Evolutionary conservation across 257 asterid species (phyloP).

Genomic region (Ilex asprella): DNA sequence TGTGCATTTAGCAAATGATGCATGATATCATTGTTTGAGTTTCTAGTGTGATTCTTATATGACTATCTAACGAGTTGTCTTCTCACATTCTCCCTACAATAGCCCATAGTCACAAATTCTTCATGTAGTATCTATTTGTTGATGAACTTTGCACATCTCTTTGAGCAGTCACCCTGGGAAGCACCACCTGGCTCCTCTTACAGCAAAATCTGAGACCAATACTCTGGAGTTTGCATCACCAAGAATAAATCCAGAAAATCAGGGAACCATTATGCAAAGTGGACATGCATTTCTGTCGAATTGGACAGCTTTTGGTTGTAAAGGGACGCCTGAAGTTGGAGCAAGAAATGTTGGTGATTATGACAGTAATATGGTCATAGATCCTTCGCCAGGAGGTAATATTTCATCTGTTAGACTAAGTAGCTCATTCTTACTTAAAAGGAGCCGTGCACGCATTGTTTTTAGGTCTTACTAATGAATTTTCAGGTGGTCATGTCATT

Average conservation of each 20-base stretch:
- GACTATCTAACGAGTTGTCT: background rate
- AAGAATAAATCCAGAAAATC: conserved; percentile 52
- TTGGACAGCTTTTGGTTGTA: conserved; percentile 40
- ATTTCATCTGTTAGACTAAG: background rate
- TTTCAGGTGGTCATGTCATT: conserved; percentile 20
- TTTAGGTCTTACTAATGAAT: background rate
- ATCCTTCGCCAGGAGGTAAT: conserved; percentile 29
- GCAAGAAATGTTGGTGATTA: conserved; percentile 16
- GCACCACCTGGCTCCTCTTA: conserved; percentile 32
- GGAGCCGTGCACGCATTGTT: background rate
- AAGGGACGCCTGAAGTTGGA: conserved; percentile 48
- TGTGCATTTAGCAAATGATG: no score
- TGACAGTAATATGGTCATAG: conserved; percentile 13
- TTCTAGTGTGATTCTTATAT: no score
- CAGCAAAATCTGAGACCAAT: conserved; percentile 40
- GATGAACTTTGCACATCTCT: conserved; percentile 20
- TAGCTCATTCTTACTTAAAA: no score
- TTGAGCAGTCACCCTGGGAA: conserved; percentile 43
- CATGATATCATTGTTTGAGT: no score
- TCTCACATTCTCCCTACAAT: conserved; percentile 3
- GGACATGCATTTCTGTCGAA: conserved; percentile 50
- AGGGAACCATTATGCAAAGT: conserved; percentile 42
- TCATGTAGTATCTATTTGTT: background rate
- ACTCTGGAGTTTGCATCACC: conserved; percentile 64
- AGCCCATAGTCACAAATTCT: background rate